These are phyloP conservation scores for Rugonectria rugulosa DNA, from an alignment of 2,329 filamentous ascomycete species.

Conservation along the genomic window DNA sequence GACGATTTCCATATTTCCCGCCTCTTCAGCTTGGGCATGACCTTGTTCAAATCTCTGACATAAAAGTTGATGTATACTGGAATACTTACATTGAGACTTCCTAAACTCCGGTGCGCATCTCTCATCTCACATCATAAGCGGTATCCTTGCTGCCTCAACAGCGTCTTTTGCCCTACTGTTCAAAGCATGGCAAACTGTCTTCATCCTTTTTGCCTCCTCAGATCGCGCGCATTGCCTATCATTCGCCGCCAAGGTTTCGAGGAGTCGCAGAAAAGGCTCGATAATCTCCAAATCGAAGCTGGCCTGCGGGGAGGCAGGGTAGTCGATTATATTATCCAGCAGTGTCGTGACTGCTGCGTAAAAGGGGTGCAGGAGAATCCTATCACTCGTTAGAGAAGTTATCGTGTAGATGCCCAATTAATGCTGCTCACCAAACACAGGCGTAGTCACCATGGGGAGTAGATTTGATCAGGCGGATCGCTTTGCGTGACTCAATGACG, in stretches of 20 bases:
- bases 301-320: constrained; percentile 16
- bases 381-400: neutral
- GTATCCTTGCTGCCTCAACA: neutral
- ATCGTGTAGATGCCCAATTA: neutral
- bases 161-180: constrained; percentile 3
- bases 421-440: constrained; percentile 23
- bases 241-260: constrained; percentile 7
- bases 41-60: too few species aligned
- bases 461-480: constrained; percentile 33
- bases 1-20: too few species aligned
- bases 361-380: constrained; percentile 29
- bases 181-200: neutral
- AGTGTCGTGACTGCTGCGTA: constrained; percentile 24
- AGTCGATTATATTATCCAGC: constrained; percentile 15
- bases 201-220: constrained; percentile 13
- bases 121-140: too few species aligned
- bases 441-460: constrained; percentile 35
- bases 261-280: constrained; percentile 16
- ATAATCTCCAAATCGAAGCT: constrained; percentile 17
- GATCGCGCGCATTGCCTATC: constrained; percentile 9
- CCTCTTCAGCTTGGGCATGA: too few species aligned
- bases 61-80: too few species aligned
- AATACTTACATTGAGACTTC: too few species aligned
- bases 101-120: too few species aligned
- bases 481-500: constrained; percentile 36